Evolutionary conservation across 78 protist genomes (phyloP).

Genomic region (Dictyostelium brefeldianum): DNA sequence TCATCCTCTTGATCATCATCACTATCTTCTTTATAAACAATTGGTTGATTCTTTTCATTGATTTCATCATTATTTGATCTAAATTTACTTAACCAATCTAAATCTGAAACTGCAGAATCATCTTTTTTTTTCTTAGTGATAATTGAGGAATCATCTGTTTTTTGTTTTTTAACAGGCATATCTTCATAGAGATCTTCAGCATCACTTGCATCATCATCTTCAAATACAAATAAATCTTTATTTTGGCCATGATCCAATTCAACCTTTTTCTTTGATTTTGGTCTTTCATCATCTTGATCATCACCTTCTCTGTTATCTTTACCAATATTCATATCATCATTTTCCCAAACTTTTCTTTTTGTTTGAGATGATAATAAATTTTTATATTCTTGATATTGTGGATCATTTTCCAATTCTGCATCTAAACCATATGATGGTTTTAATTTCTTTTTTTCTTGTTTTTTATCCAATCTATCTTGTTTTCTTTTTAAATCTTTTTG

Average conservation of each 20-base stretch:
- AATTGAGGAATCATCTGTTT: not conserved
- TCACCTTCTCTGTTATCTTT: not conserved
- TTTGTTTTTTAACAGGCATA: slow-evolving; percentile 2
- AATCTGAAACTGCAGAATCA: slow-evolving; percentile 50
- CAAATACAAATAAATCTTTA: slow-evolving; percentile 11
- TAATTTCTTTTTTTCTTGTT: not conserved
- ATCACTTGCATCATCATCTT: slow-evolving; percentile 15
- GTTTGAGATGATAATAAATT: not conserved
- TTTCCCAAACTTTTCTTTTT: slow-evolving; percentile 27
- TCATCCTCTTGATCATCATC: slow-evolving; percentile 9
- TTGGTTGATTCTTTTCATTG: slow-evolving; percentile 27
- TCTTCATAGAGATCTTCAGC: slow-evolving; percentile 43
- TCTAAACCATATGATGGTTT: not conserved
- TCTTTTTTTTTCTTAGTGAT: slow-evolving; percentile 1
- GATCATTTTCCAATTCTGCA: slow-evolving; percentile 40
- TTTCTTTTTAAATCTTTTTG: slow-evolving; percentile 23
- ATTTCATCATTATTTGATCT: slow-evolving; percentile 21
- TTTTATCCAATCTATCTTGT: not conserved
- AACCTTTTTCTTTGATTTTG: slow-evolving; percentile 22
- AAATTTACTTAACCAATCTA: slow-evolving; percentile 65
- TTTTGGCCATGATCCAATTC: not conserved
- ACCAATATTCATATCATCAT: slow-evolving; percentile 15
- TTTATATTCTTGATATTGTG: slow-evolving; percentile 41
- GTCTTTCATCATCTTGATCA: not conserved
- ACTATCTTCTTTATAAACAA: not conserved